Base-by-base conservation (phyloP, 2,329 filamentous ascomycete species). In the Alternaria ventricosa region DNA sequence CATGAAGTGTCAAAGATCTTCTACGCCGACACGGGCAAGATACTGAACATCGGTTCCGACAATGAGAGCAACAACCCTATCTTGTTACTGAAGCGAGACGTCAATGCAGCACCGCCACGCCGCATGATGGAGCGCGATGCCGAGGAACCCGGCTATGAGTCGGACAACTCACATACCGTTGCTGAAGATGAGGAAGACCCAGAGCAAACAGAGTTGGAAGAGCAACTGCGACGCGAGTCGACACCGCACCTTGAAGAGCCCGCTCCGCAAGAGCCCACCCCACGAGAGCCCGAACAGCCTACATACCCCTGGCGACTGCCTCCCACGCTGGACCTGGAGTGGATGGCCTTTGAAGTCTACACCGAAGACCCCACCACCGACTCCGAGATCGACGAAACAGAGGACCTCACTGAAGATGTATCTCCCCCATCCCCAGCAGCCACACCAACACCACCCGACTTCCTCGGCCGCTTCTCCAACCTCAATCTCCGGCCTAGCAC, bases 341-440 rank as follows among this genome's bases (percentile, higher is more conserved):
- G 94, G 94, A 87, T 97, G 68, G 94, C 94, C 0, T 88, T 97
- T 15, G 93, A 97, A 76, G 92, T 97, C 1, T 96, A 90, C 75
- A 87, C 88, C 15, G 89, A 92, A 71, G 82, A 85, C 27, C 85
- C 88, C 4, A 82, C 85, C 2, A 87, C 87, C 0, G 86, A 87
- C 44, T 85, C 85, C 0, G 86, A 88, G 43, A 81, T 85, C 36
- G 76, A 82, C 43, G 78, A 80, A 23, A 73, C 71, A 9, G 75
- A 78, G 44, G 66, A 67, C n/a, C 55, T 59, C 4, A 55, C 60
- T 15, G 25, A 69, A 2, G 69, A 75, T 28, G 12, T 63, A 1
- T 61, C 65, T 23, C 62, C 66, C 3, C 60, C 70, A 15, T 68
- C 73, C 18, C 65, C 76, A 54, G 49, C 57, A 49, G 27, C 47